A percentile compares a stretch with the other conserved stretches of the same genome.
These are phyloP conservation scores for Fusarium transvaalense DNA, from an alignment of 2,329 filamentous ascomycete species.

Conservation along the genomic window DNA sequence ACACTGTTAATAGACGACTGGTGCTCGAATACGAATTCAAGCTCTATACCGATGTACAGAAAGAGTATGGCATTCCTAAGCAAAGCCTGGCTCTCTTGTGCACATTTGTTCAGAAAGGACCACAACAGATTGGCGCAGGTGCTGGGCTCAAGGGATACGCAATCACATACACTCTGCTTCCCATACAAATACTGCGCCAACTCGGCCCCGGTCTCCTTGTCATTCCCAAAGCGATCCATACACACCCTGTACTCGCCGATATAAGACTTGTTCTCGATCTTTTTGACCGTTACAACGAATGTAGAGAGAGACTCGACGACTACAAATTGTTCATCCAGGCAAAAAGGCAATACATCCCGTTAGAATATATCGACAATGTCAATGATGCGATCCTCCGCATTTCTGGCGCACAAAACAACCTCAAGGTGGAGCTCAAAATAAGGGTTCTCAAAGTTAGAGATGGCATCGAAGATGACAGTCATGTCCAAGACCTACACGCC, in stretches of 20 bases:
- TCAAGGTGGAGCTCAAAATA: not conserved
- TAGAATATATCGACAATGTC: slow-evolving; percentile 10
- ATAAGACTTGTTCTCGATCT: slow-evolving; percentile 6
- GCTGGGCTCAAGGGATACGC: slow-evolving; percentile 16
- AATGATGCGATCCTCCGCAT: not conserved
- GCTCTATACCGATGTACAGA: slow-evolving; percentile 28
- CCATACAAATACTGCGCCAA: not conserved
- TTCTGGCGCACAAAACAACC: not conserved
- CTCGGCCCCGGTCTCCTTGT: not conserved
- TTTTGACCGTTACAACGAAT: slow-evolving; percentile 15
- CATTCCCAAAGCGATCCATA: not conserved
- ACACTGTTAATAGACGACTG: not conserved
- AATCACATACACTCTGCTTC: slow-evolving; percentile 20
- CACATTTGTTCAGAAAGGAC: slow-evolving; percentile 1
- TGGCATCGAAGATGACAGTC: not conserved
- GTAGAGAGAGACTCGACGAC: not conserved
- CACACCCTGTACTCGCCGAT: not conserved
- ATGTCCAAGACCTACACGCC: not conserved
- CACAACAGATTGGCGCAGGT: not conserved
- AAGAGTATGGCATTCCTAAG: not conserved
- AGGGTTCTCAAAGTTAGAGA: not conserved
- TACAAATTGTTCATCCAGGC: slow-evolving; percentile 12
- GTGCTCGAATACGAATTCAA: slow-evolving; percentile 16
- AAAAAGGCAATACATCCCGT: not conserved
- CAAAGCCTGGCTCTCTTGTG: slow-evolving; percentile 1